Evolutionary conservation across 2,329 filamentous ascomycete genomes (phyloP).

Genomic region (Thelonectria blattea): DNA sequence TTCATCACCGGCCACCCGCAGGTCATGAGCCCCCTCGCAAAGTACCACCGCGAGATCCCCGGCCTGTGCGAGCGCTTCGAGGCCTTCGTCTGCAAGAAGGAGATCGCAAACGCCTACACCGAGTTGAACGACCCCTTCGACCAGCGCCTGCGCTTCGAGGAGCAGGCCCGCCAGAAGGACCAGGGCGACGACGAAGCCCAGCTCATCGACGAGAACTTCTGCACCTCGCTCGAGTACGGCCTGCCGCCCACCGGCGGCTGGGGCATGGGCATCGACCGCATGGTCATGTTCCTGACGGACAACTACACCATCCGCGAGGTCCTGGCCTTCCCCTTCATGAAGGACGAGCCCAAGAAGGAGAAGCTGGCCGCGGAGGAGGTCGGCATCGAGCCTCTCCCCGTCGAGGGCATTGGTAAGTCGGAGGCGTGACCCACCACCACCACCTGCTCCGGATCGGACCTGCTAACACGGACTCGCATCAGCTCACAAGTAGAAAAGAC

Average conservation of each 20-base stretch:
- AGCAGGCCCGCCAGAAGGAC: constrained; percentile 94
- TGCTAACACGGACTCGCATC: constrained; percentile 17
- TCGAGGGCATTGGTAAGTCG: constrained; percentile 38
- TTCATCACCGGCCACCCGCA: constrained; percentile 69
- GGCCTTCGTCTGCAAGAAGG: constrained; percentile 79
- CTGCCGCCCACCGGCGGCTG: constrained; percentile 94
- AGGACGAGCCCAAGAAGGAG: constrained; percentile 65
- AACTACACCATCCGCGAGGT: constrained; percentile 96
- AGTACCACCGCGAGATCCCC: constrained; percentile 82
- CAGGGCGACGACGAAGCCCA: constrained; percentile 98
- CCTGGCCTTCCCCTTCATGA: constrained; percentile 97
- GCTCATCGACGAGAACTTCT: constrained; percentile 94
- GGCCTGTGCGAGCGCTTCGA: constrained; percentile 97
- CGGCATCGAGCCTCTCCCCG: constrained; percentile 37
- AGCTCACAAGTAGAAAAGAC: constrained; percentile 44
- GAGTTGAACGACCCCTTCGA: constrained; percentile 94
- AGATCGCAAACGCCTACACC: constrained; percentile 96
- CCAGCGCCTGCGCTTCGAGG: constrained; percentile 83
- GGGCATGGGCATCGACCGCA: constrained; percentile 93
- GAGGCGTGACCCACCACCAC: background rate
- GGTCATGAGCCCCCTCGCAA: constrained; percentile 88
- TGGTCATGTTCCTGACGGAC: constrained; percentile 95
- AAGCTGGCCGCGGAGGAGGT: constrained; percentile 46
- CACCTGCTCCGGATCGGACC: background rate
- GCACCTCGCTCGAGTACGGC: constrained; percentile 85